Evolutionary conservation across 2,329 filamentous ascomycete species (phyloP).

Genomic region (Gnomoniopsis sp.): DNA sequence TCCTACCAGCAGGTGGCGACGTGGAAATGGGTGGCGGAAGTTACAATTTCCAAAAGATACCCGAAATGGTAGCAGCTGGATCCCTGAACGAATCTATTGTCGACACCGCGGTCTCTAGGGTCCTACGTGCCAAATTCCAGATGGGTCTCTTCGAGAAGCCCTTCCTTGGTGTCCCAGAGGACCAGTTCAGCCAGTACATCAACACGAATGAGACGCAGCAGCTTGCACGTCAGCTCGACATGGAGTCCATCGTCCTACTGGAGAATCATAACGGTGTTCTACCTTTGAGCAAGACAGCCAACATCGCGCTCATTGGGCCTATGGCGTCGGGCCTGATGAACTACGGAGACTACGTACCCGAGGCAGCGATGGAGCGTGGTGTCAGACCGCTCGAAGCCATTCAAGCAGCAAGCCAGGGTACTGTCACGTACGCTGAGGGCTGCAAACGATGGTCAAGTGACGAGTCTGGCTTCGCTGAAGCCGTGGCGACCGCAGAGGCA

Average conservation of each 20-base stretch:
- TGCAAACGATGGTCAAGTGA: constrained; percentile 72
- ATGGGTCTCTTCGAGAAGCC: constrained; percentile 70
- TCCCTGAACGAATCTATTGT: constrained; percentile 57
- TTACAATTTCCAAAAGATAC: constrained; percentile 66
- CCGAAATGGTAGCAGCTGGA: constrained; percentile 58
- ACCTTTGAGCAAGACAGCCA: constrained; percentile 60
- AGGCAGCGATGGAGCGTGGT: constrained; percentile 59
- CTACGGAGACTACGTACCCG: constrained; percentile 40
- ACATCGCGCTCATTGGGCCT: constrained; percentile 69
- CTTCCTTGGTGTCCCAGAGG: constrained; percentile 54
- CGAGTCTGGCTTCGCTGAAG: constrained; percentile 63
- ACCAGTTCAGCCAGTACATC: constrained; percentile 55
- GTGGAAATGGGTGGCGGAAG: constrained; percentile 76
- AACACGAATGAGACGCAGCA: constrained; percentile 57
- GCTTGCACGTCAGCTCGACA: constrained; percentile 60
- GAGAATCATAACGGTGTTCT: constrained; percentile 54
- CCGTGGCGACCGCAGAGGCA: constrained; percentile 59
- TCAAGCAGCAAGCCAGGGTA: constrained; percentile 54
- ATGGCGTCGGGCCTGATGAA: constrained; percentile 73
- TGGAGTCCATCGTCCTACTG: constrained; percentile 59
- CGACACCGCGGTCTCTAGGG: constrained; percentile 63
- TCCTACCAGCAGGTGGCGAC: constrained; percentile 67
- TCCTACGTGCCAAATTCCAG: constrained; percentile 65
- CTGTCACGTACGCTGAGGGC: constrained; percentile 64
- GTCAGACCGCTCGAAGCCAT: constrained; percentile 70